Evolutionary conservation across 2,329 filamentous ascomycete genomes (phyloP).

Genomic region (Xylariales sp.): DNA sequence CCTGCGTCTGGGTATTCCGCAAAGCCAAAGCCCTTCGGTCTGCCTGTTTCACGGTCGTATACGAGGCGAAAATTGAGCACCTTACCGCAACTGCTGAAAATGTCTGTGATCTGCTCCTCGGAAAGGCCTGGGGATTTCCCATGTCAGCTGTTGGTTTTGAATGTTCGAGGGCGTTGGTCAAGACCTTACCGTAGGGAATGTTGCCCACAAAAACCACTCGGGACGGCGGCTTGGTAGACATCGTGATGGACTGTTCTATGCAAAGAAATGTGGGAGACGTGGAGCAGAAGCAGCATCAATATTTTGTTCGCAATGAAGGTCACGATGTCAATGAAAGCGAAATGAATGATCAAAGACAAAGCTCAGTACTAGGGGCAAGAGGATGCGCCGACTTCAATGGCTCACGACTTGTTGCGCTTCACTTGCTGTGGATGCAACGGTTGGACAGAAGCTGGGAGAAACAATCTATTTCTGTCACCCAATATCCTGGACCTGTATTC

Average conservation of each 20-base stretch:
- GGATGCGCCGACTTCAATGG: constrained; percentile 5
- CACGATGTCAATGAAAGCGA: background rate
- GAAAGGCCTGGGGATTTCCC: constrained; percentile 64
- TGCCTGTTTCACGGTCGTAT: constrained; percentile 90
- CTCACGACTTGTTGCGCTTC: too few relatives aligned
- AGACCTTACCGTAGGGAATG: constrained; percentile 66
- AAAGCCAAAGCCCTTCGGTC: constrained; percentile 95
- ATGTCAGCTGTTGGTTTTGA: background rate
- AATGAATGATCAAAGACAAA: constrained; percentile 1
- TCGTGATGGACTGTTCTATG: constrained; percentile 34
- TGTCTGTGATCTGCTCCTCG: constrained; percentile 92
- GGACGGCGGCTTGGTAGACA: constrained; percentile 70
- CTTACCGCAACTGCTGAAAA: constrained; percentile 84
- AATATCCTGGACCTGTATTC: too few relatives aligned
- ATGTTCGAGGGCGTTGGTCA: constrained; percentile 1
- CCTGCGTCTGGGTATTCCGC: constrained; percentile 92
- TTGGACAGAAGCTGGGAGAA: background rate
- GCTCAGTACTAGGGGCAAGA: background rate
- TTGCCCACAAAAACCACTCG: constrained; percentile 82
- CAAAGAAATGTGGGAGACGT: background rate
- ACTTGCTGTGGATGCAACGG: background rate
- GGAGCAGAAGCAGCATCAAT: too few relatives aligned
- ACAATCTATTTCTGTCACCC: background rate
- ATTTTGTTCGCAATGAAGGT: background rate
- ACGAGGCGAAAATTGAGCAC: constrained; percentile 90